phyloP scores from a whole-genome alignment of 2,329 filamentous ascomycete genomes.

The Penicillium vulpinum region DNA sequence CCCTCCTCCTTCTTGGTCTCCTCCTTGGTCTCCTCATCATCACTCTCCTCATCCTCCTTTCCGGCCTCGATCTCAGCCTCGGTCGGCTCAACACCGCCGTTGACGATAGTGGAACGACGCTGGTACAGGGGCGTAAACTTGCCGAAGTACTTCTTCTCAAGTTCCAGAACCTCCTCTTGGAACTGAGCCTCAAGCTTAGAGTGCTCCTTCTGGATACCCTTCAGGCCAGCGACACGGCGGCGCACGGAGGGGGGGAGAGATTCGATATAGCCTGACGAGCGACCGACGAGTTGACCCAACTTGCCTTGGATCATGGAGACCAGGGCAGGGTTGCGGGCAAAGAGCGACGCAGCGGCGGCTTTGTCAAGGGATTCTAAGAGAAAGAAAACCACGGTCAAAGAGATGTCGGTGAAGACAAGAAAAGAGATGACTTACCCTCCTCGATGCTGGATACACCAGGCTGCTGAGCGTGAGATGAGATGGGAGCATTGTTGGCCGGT shows the following conservation, averaged over 20 bases:
- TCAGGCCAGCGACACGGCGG: constrained; percentile 89
- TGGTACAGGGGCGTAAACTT: constrained; percentile 98
- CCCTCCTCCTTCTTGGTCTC: constrained; percentile 49
- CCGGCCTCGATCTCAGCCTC: constrained; percentile 84
- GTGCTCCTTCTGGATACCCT: constrained; percentile 98
- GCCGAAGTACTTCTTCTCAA: constrained; percentile 99
- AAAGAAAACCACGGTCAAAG: constrained; percentile 17
- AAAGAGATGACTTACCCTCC: constrained; percentile 69
- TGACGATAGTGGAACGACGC: constrained; percentile 90
- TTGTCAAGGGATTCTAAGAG: constrained; percentile 83
- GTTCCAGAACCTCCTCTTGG: constrained; percentile 94
- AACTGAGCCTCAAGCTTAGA: constrained; percentile 97
- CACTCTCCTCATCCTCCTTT: constrained; percentile 73
- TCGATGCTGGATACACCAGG: constrained; percentile 93
- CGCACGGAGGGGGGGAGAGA: constrained; percentile 86
- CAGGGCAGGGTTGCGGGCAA: constrained; percentile 91
- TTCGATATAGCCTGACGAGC: constrained; percentile 97
- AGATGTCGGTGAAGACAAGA: neutral
- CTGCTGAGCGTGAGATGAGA: constrained; percentile 95
- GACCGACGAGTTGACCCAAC: constrained; percentile 87
- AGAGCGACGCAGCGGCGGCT: constrained; percentile 82
- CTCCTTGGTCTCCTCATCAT: constrained; percentile 60
- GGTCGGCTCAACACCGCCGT: constrained; percentile 80
- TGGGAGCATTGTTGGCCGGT: constrained; percentile 89
- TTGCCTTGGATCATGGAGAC: constrained; percentile 98